phyloP scores from a whole-genome alignment of 169 alveolate genomes.

The Eimeria maxima region DNA sequence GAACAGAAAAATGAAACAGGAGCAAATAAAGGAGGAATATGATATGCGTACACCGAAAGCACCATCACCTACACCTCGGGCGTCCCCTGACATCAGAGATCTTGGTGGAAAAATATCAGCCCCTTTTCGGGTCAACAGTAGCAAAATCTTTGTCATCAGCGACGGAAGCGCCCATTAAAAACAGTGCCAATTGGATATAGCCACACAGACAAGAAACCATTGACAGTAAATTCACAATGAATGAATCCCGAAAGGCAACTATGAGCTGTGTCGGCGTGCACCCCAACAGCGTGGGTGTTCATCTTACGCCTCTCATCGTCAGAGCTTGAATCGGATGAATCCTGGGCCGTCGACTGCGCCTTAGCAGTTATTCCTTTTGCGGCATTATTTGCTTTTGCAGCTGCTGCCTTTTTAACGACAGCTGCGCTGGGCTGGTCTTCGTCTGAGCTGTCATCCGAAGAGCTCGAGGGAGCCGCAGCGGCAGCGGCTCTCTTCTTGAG shows the following conservation, averaged over 20 bases:
- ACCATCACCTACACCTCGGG: background rate
- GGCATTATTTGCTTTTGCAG: slow-evolving; percentile 1
- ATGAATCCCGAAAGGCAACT: background rate
- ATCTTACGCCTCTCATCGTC: slow-evolving; percentile 65
- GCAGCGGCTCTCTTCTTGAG: slow-evolving; percentile 19
- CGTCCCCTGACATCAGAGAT: slow-evolving; percentile 51
- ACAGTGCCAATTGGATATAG: background rate
- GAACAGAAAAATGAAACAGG: background rate
- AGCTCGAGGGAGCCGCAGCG: slow-evolving; percentile 34
- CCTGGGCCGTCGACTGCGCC: slow-evolving; percentile 48
- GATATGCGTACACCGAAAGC: background rate
- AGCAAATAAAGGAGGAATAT: background rate
- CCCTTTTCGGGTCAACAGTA: slow-evolving; percentile 66
- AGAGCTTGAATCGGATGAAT: slow-evolving; percentile 63
- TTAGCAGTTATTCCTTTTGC: background rate
- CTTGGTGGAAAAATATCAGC: slow-evolving; percentile 75
- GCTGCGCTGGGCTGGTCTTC: slow-evolving; percentile 70
- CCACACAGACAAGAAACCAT: background rate
- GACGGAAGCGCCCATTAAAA: background rate
- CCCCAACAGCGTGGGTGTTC: background rate
- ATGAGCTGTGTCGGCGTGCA: background rate
- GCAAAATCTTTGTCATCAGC: slow-evolving; percentile 49
- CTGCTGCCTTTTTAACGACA: slow-evolving; percentile 67
- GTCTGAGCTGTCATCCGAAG: slow-evolving; percentile 67
- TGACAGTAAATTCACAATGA: background rate